Base-by-base conservation (phyloP, 2,329 filamentous ascomycete genomes). In the Ascochyta rabiei region DNA sequence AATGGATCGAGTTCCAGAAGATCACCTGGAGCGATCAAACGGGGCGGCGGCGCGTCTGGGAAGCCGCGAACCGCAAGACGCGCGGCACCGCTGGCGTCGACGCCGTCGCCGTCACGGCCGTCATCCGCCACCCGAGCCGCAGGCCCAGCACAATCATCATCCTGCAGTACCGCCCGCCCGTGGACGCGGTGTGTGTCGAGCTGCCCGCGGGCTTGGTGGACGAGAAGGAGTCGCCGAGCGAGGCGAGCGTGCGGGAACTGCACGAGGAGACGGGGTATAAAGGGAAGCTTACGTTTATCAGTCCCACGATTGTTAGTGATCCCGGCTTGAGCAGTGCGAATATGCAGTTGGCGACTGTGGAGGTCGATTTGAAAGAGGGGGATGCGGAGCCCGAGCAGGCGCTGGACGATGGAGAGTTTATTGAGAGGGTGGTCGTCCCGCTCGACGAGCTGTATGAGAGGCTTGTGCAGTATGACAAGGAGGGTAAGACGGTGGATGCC, bases 231-330 rank as follows among this genome's bases (percentile, higher is more conserved):
- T 80, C 79, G 1, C 80, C 83, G 2, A 79, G 81, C 63, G 78
- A 83, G 41, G 83, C 83, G 41, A 82, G 82, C 12, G 73, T 86
- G 10, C 76, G 85, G 16, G 85, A 87, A 70, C 73, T 87, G 37
- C 83, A 79, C 59, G 85, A 87, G 71, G 85, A 87, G 70, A 87
- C 84, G 1, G 85, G 85, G 18, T 86, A 86, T 66, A 79, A 86
- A 61, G 87, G 82, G 40, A 70, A 73, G 59, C 62, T 79, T 57
- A 59, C 71, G 18, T 74, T 76, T 70, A 84, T 82, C n/a, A 84
- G 84, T 33, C 86, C 86, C 7, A 80, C 87, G 47, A 88, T 90
- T 77, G 88, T 86, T 51, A 85, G 86, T 63, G 88, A 86, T 70
- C 84, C 84, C 1, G 84, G 84, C 21, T 75, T 87, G 77, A 84